These are phyloP conservation scores for Heliamphora exappendiculata DNA, from an alignment of 148 eudicot genomes.

Conservation along the genomic window DNA sequence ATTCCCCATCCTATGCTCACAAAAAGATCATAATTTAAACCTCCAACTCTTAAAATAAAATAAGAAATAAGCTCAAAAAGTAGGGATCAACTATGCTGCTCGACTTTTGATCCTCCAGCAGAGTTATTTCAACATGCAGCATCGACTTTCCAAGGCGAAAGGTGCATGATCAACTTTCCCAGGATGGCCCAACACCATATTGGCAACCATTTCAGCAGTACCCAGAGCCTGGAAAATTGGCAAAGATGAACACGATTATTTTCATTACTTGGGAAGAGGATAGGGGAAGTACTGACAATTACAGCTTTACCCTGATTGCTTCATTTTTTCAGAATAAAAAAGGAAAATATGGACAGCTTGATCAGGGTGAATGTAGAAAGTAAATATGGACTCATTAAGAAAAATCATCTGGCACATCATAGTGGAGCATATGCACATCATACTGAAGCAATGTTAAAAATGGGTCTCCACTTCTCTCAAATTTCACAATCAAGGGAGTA, in stretches of 20 bases:
- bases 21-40: not conserved
- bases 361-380: too few relatives aligned
- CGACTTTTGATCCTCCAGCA: not conserved
- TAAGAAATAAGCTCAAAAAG: not conserved
- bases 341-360: too few relatives aligned
- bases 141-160: conserved; percentile 45
- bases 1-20: not conserved
- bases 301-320: not conserved
- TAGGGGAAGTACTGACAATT: not conserved
- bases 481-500: not conserved
- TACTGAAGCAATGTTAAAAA: not conserved
- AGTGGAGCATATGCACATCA: not conserved
- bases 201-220: conserved; percentile 81
- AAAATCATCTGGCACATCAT: too few relatives aligned
- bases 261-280: not conserved
- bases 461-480: not conserved
- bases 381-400: not conserved
- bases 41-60: not conserved
- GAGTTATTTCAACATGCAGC: conserved; percentile 11
- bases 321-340: too few relatives aligned
- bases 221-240: conserved; percentile 55
- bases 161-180: conserved; percentile 50
- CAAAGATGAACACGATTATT: not conserved
- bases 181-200: conserved; percentile 68
- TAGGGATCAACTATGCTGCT: not conserved